These are phyloP conservation scores for Ogataea nakhonphanomensis DNA, from an alignment of 805 yeast species.

Conservation along the genomic window DNA sequence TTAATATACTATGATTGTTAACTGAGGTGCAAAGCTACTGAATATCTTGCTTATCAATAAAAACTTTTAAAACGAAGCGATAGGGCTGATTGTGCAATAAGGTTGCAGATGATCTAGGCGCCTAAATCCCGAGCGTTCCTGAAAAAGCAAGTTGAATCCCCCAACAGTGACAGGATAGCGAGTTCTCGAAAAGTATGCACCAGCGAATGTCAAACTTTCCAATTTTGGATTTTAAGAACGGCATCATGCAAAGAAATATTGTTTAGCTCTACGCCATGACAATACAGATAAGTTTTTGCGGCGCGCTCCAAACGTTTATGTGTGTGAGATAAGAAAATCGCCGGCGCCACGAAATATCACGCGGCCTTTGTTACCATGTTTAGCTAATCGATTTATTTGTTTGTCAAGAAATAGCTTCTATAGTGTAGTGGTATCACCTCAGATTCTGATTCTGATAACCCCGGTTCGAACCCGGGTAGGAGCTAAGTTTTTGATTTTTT, in stretches of 20 bases:
- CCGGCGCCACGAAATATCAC: not conserved
- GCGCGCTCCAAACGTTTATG: not conserved
- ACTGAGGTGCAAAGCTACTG: no score
- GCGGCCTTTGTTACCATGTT: not conserved
- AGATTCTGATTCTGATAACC: constrained; percentile 37
- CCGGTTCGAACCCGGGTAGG: constrained; percentile 39
- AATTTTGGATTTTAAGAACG: constrained; percentile 3
- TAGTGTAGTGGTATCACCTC: constrained; percentile 37
- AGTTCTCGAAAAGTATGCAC: not conserved
- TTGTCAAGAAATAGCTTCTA: constrained; percentile 17
- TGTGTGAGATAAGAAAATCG: not conserved
- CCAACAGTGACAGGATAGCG: not conserved
- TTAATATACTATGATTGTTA: no score
- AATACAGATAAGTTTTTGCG: not conserved
- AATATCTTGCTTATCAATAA: not conserved
- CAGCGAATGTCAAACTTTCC: constrained; percentile 2
- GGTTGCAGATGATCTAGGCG: not conserved
- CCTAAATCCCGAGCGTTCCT: constrained; percentile 2
- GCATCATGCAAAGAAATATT: constrained; percentile 7
- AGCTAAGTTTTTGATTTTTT: constrained; percentile 22
- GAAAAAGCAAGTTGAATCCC: constrained; percentile 3
- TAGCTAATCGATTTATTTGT: not conserved
- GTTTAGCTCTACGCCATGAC: not conserved
- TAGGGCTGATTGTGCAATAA: no score
- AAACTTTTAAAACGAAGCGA: not conserved